Percentiles rank a stretch among this genome's conserved stretches.
These are phyloP conservation scores for Penicillium manginii DNA, from an alignment of 495 filamentous ascomycete genomes.

Conservation along the genomic window DNA sequence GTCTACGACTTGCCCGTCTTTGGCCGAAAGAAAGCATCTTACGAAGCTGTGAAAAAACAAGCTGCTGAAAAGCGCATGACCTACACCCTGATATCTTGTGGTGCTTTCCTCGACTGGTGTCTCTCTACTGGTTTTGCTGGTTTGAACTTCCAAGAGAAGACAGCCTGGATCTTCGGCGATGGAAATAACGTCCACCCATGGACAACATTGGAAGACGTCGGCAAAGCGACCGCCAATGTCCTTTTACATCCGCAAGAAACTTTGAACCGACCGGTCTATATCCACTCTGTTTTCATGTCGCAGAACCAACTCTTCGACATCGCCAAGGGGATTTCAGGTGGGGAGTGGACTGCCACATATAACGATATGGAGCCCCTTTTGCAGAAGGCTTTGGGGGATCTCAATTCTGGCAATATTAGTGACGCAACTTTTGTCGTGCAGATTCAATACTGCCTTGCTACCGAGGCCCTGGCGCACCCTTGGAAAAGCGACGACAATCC, in stretches of 20 bases:
- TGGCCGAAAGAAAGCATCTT: slow-evolving; percentile 23
- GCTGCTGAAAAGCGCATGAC: slow-evolving; percentile 21
- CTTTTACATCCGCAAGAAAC: slow-evolving; percentile 20
- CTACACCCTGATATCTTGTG: slow-evolving; percentile 20
- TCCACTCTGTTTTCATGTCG: slow-evolving; percentile 20
- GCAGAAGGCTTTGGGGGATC: slow-evolving; percentile 22
- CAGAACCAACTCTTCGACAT: slow-evolving; percentile 18
- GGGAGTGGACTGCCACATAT: slow-evolving; percentile 14
- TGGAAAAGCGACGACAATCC: slow-evolving; percentile 26
- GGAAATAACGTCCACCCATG: slow-evolving; percentile 28
- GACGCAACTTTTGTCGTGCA: slow-evolving; percentile 20
- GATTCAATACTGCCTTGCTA: slow-evolving; percentile 27
- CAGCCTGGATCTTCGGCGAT: slow-evolving; percentile 21
- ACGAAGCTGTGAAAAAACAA: slow-evolving; percentile 25
- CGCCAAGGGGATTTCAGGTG: slow-evolving; percentile 16
- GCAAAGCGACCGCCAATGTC: slow-evolving; percentile 19
- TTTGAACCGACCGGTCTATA: slow-evolving; percentile 20
- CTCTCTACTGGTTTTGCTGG: slow-evolving; percentile 22
- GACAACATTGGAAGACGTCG: slow-evolving; percentile 25
- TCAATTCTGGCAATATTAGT: slow-evolving; percentile 20
- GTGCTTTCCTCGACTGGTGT: slow-evolving; percentile 29
- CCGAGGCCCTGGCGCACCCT: slow-evolving; percentile 19
- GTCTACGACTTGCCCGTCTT: slow-evolving; percentile 26
- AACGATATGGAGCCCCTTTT: slow-evolving; percentile 22
- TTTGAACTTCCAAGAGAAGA: slow-evolving; percentile 17